A percentile compares a stretch with the other conserved stretches of the same genome.
Evolutionary conservation across 2,329 filamentous ascomycete species (phyloP).

Genomic region (Hyphodiscus sp.): DNA sequence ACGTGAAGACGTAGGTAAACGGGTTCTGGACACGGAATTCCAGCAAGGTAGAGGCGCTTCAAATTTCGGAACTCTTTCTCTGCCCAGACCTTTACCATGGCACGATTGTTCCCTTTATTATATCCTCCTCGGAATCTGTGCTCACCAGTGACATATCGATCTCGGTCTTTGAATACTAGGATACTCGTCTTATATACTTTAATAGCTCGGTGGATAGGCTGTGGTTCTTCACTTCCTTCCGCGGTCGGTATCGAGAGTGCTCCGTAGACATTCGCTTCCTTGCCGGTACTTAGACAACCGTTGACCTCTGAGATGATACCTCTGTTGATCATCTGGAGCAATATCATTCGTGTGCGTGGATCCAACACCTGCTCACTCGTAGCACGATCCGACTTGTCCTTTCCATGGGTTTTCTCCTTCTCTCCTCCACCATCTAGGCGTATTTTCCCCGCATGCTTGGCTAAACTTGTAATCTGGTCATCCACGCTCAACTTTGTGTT

Average conservation of each 20-base stretch:
- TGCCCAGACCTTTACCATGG: slow-evolving; percentile 98
- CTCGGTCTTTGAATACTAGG: slow-evolving; percentile 93
- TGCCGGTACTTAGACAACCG: slow-evolving; percentile 91
- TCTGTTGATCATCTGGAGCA: slow-evolving; percentile 93
- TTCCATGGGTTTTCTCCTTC: slow-evolving; percentile 52
- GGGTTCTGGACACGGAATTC: slow-evolving; percentile 86
- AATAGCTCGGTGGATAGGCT: slow-evolving; percentile 72
- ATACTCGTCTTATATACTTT: slow-evolving; percentile 99
- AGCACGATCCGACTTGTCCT: slow-evolving; percentile 87
- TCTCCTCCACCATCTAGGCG: slow-evolving; percentile 59
- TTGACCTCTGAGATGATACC: slow-evolving; percentile 86
- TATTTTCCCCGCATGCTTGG: slow-evolving; percentile 80
- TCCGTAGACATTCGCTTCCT: slow-evolving; percentile 97
- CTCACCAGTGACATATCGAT: slow-evolving; percentile 92
- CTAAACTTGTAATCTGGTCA: slow-evolving; percentile 80
- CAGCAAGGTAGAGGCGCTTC: slow-evolving; percentile 72
- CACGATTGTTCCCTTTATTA: slow-evolving; percentile 89
- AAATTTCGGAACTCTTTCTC: slow-evolving; percentile 98
- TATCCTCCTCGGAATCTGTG: slow-evolving; percentile 86
- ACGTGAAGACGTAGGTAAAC: slow-evolving; percentile 89
- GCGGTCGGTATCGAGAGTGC: slow-evolving; percentile 58
- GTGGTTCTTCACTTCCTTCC: slow-evolving; percentile 41
- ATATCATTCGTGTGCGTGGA: slow-evolving; percentile 87
- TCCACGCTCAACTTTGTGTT: slow-evolving; percentile 78
- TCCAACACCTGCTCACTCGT: slow-evolving; percentile 94